phyloP scores from a whole-genome alignment of 257 asterid species.

The Galeopsis tetrahit region DNA sequence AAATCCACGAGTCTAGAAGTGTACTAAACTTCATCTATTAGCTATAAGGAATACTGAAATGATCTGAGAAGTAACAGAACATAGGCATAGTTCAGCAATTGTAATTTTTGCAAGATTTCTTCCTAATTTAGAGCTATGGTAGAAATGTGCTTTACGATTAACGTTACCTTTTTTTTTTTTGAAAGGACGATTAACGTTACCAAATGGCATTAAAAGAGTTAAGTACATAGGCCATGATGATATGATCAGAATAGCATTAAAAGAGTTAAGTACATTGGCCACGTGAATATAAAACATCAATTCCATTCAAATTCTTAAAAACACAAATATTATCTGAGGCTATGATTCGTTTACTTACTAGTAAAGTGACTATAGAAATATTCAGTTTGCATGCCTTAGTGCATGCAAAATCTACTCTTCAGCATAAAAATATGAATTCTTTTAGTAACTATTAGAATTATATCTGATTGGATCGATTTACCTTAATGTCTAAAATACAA shows the following conservation, averaged over 20 bases:
- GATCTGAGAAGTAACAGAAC: not conserved
- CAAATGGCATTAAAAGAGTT: not conserved
- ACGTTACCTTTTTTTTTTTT: too few species aligned
- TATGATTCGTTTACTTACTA: not conserved
- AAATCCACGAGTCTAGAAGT: not conserved
- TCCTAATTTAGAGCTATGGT: not conserved
- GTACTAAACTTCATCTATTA: not conserved
- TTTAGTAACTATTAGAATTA: not conserved
- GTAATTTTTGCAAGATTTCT: not conserved
- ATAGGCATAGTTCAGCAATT: not conserved
- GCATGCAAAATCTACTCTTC: not conserved
- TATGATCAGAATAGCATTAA: not conserved
- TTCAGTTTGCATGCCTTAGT: not conserved
- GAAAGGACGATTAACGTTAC: not conserved
- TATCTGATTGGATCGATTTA: constrained; percentile 14
- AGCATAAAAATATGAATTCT: not conserved
- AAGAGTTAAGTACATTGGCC: not conserved
- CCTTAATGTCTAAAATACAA: not conserved
- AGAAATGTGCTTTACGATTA: not conserved
- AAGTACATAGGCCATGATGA: not conserved
- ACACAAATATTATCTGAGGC: not conserved
- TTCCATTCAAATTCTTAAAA: not conserved
- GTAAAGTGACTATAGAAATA: not conserved
- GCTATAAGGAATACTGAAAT: not conserved
- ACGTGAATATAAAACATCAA: not conserved